A percentile compares a stretch with the other conserved stretches of the same genome.
Evolutionary conservation across 2,329 filamentous ascomycete species (phyloP).

Genomic region (Alternaria viburni): DNA sequence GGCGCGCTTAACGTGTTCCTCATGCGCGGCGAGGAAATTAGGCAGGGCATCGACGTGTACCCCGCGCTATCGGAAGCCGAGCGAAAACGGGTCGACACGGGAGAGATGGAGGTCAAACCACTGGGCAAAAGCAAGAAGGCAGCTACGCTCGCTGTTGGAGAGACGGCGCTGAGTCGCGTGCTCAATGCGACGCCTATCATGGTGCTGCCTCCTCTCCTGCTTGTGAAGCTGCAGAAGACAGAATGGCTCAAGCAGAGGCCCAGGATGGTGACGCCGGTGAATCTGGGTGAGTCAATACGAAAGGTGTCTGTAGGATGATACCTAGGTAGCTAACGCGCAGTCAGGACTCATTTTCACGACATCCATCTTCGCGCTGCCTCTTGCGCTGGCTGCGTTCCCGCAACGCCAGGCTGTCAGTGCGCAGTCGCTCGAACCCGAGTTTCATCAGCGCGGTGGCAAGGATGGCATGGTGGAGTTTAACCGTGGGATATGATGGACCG

Average conservation of each 20-base stretch:
- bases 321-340: conserved; percentile 22
- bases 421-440: conserved; percentile 80
- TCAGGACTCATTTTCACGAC: conserved; percentile 78
- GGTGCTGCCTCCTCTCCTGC: conserved; percentile 86
- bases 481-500: conserved; percentile 73
- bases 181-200: conserved; percentile 96
- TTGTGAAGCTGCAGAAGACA: conserved; percentile 83
- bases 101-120: conserved; percentile 64
- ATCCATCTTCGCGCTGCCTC: conserved; percentile 84
- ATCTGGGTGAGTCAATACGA: conserved; percentile 69
- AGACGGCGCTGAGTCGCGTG: conserved; percentile 90
- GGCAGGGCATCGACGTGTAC: conserved; percentile 89
- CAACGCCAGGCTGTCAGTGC: conserved; percentile 84
- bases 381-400: conserved; percentile 91
- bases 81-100: conserved; percentile 69
- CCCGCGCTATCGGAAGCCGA: conserved; percentile 76
- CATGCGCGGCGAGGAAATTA: conserved; percentile 96
- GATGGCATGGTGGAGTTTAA: conserved; percentile 94
- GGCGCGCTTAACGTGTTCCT: conserved; percentile 94
- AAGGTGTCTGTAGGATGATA: conserved; percentile 55
- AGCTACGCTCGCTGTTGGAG: conserved; percentile 85
- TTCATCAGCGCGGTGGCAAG: conserved; percentile 79
- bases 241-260: conserved; percentile 82
- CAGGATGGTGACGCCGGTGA: conserved; percentile 78
- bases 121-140: conserved; percentile 89